Evolutionary conservation across 257 asterid genomes (phyloP), one percentile per base, ranked within the genome.

Genomic region (Pogostemon cablin): DNA sequence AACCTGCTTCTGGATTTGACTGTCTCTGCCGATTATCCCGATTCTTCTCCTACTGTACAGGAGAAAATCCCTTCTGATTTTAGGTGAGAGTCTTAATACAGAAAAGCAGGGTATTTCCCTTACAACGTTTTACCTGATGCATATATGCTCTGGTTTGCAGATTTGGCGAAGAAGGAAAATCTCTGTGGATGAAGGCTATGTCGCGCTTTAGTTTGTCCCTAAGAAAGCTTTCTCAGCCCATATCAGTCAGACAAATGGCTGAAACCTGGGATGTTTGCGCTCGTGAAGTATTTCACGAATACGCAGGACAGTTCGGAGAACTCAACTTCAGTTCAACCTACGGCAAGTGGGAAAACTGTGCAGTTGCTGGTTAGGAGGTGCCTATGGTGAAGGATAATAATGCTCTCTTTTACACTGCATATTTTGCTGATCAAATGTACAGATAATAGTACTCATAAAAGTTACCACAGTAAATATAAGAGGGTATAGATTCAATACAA

Each of bases 211-310:
- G 32, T 65, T 62, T 49, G 43, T 73, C 62, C 4, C 78, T 86
- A 4, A 79, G 86, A 40, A 56, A 44, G 53, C 47, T 61, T 3
- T 42, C 81, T 37, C 75, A 75, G 59, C 88, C 84, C 37, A 61
- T 81, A n/a, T 71, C 88, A 1, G 70, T 87, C 9, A 75, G 44
- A 74, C 78, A 83, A 38, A 81, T 87, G 84, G 87, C 83, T 5
- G 78, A 78, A 72, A 58, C 80, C 1, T 87, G 93, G 93, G 79
- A 77, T 52, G 7, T 11, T 9, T 81, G 79, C 40, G 88, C 87
- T 38, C 80, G 88, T 0, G 73, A 72, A 69, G 86, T 78, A 5
- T 67, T 77, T 56, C 66, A 43, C 3, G 85, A 81, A 78, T 73
- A 68, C 32, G 86, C 82, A 3, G 62, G 49, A 74, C 63, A 50